phyloP scores from a whole-genome alignment of 352 stramenopile species.

The Phytophthora uliginosa region DNA sequence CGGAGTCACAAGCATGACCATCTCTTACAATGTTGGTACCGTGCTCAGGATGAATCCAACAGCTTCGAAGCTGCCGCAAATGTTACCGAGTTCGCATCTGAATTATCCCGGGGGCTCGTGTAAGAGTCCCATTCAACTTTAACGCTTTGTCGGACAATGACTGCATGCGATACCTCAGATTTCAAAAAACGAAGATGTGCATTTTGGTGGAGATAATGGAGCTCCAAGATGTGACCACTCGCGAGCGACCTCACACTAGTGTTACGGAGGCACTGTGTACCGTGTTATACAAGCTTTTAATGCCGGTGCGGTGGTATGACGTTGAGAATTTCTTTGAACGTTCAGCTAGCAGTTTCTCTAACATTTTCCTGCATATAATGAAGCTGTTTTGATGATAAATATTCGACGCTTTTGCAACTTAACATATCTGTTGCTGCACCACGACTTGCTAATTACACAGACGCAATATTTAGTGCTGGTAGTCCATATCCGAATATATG shows the following conservation, averaged over 20 bases:
- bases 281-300: constrained; percentile 14
- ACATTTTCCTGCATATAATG: constrained; percentile 17
- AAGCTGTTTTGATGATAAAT: no score
- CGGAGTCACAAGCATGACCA: no score
- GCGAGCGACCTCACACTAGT: neutral
- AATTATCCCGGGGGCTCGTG: neutral
- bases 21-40: no score
- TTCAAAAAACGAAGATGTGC: neutral
- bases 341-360: constrained; percentile 17
- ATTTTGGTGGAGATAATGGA: neutral
- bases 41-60: neutral
- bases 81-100: neutral
- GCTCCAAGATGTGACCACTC: neutral
- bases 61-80: neutral
- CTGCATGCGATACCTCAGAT: neutral
- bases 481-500: constrained; percentile 6
- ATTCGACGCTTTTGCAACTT: no score
- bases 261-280: constrained; percentile 17
- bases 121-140: neutral
- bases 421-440: no score
- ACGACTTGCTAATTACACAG: neutral
- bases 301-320: constrained; percentile 14
- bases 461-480: constrained; percentile 20
- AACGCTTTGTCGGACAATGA: neutral
- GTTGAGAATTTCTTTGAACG: constrained; percentile 8